Percentiles rank a stretch among this genome's conserved stretches.
Evolutionary conservation across 2,329 filamentous ascomycete species (phyloP).

Genomic region (Exophiala oligosperma): DNA sequence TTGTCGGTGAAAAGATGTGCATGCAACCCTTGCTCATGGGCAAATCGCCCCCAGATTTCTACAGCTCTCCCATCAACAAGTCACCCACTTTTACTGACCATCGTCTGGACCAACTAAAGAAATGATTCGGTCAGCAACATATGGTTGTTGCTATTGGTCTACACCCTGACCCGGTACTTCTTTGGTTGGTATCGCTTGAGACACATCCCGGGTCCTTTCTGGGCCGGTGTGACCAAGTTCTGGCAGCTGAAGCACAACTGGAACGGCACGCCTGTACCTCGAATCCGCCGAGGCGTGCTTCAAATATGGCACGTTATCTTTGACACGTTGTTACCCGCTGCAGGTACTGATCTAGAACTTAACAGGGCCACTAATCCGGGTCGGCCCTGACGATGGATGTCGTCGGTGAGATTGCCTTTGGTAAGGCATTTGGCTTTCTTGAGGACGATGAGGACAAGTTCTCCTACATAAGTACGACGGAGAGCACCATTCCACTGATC

Average conservation of each 20-base stretch:
- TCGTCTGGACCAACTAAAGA: not conserved
- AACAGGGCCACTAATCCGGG: slow-evolving; percentile 25
- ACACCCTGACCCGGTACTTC: slow-evolving; percentile 4
- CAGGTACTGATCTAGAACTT: not conserved
- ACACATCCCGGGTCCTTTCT: slow-evolving; percentile 19
- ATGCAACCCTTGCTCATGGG: too few species aligned
- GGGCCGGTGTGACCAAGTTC: slow-evolving; percentile 13
- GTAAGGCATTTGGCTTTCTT: slow-evolving; percentile 21
- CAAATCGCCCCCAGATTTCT: too few species aligned
- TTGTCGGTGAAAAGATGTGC: too few species aligned
- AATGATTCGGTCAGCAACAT: slow-evolving; percentile 10
- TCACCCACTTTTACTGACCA: too few species aligned
- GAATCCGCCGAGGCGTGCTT: slow-evolving; percentile 13
- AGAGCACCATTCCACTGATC: slow-evolving; percentile 18
- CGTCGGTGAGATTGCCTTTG: slow-evolving; percentile 21
- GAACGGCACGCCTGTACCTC: slow-evolving; percentile 16
- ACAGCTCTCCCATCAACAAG: too few species aligned
- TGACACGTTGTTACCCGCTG: not conserved
- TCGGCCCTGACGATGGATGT: slow-evolving; percentile 23
- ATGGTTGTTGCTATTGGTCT: slow-evolving; percentile 2
- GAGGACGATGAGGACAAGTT: slow-evolving; percentile 19
- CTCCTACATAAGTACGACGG: slow-evolving; percentile 16
- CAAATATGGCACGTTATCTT: slow-evolving; percentile 12
- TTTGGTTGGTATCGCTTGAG: slow-evolving; percentile 15
- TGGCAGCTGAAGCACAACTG: slow-evolving; percentile 19